Evolutionary conservation across 805 yeast species (phyloP).

Genomic region (Wickerhamiella musiphila): DNA sequence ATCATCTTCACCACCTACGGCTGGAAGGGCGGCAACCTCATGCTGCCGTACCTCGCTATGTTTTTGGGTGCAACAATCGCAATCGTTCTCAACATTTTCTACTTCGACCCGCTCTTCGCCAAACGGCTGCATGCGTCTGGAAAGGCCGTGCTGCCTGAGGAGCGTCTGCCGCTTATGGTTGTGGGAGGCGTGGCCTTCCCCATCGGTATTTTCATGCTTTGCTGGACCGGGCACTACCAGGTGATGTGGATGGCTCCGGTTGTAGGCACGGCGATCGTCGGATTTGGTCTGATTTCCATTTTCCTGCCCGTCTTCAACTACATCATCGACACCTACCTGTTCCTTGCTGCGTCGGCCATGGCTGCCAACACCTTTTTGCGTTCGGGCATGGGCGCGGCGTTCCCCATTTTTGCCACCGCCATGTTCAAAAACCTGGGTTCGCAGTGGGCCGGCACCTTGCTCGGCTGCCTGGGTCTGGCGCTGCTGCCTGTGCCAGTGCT

Average conservation of each 20-base stretch:
- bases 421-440: constrained; percentile 55
- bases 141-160: constrained; percentile 52
- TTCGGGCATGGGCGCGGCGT: constrained; percentile 48
- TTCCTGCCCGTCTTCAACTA: constrained; percentile 58
- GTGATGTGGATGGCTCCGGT: constrained; percentile 79
- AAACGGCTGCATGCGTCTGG: constrained; percentile 32
- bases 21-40: constrained; percentile 44
- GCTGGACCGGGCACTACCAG: constrained; percentile 69
- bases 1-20: constrained; percentile 35
- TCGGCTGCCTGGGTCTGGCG: constrained; percentile 42
- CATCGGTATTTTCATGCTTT: constrained; percentile 68
- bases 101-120: constrained; percentile 36
- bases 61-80: constrained; percentile 52
- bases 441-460: constrained; percentile 63
- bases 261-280: constrained; percentile 43
- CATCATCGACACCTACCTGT: constrained; percentile 50
- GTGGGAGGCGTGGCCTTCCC: constrained; percentile 54
- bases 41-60: constrained; percentile 68
- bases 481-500: constrained; percentile 54
- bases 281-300: constrained; percentile 49
- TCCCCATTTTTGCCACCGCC: constrained; percentile 53
- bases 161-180: constrained; percentile 60
- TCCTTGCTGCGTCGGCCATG: constrained; percentile 62
- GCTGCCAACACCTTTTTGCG: constrained; percentile 60
- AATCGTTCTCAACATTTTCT: constrained; percentile 32